Evolutionary conservation across 202 grass and related monocot species (phyloP).

Genomic region (Setaria italica): DNA sequence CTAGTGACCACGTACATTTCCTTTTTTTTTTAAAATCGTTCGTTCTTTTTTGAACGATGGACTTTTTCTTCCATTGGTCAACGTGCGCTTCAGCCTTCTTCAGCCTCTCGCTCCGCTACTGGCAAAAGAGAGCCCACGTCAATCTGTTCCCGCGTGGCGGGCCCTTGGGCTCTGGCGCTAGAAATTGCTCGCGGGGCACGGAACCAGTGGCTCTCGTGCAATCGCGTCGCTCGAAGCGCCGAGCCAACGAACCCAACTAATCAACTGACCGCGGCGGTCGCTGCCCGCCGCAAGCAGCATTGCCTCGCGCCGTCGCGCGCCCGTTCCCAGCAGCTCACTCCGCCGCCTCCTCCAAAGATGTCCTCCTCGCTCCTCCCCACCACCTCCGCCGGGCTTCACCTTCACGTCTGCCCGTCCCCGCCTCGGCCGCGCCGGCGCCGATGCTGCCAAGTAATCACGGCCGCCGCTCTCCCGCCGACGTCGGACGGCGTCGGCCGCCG

Average conservation of each 20-base stretch:
- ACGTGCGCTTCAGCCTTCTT: no score
- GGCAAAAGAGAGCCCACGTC: constrained; percentile 30
- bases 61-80: no score
- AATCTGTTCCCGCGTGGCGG: not conserved
- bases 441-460: constrained; percentile 17
- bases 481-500: constrained; percentile 26
- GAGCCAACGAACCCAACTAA: not conserved
- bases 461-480: constrained; percentile 10
- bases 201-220: constrained; percentile 26
- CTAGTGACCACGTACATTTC: no score
- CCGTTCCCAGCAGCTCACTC: not conserved
- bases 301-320: not conserved
- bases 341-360: constrained; percentile 6
- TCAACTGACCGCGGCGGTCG: not conserved
- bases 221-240: constrained; percentile 2
- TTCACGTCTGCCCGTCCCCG: constrained; percentile 29
- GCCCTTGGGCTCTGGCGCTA: no score
- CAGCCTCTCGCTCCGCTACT: not conserved
- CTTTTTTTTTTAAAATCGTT: no score
- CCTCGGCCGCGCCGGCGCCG: constrained; percentile 19
- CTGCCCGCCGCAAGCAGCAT: constrained; percentile 4
- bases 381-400: constrained; percentile 47
- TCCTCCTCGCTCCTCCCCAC: constrained; percentile 43
- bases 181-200: not conserved
- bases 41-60: no score